phyloP scores from a whole-genome alignment of 2,329 filamentous ascomycete genomes.

The Calycina herbarum region DNA sequence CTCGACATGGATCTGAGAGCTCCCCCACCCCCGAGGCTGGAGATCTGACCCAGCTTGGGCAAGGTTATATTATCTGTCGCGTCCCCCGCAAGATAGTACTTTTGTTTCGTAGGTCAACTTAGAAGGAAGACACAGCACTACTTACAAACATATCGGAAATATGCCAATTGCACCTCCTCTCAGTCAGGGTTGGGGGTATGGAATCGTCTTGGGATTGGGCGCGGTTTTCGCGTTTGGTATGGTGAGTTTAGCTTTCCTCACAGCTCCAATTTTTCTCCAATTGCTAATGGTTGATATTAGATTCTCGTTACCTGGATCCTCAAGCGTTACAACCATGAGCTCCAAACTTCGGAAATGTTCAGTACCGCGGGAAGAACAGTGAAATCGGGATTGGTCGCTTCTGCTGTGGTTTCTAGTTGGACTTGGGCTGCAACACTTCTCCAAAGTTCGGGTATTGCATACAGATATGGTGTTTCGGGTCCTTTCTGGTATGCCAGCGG shows the following conservation, averaged over 20 bases:
- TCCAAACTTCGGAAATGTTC: constrained; percentile 92
- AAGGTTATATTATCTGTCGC: constrained; percentile 5
- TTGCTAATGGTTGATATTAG: constrained; percentile 19
- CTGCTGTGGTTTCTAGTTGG: constrained; percentile 90
- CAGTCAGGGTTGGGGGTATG: constrained; percentile 57
- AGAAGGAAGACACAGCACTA: background rate
- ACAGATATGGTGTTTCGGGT: constrained; percentile 70
- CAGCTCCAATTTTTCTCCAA: background rate
- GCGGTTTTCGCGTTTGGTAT: constrained; percentile 64
- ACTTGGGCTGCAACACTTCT: constrained; percentile 87
- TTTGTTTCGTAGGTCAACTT: background rate
- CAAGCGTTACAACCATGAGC: constrained; percentile 65
- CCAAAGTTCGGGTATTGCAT: constrained; percentile 79
- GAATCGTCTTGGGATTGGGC: constrained; percentile 59
- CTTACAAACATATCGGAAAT: constrained; percentile 10
- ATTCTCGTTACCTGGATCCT: constrained; percentile 39
- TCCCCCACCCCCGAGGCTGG: constrained; percentile 6
- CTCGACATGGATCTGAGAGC: background rate
- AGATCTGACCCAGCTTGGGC: background rate
- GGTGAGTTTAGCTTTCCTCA: constrained; percentile 44
- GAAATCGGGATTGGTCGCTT: constrained; percentile 83
- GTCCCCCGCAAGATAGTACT: background rate
- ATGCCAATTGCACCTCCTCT: constrained; percentile 38
- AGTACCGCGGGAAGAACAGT: constrained; percentile 84
- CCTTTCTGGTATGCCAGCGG: constrained; percentile 67